Evolutionary conservation across 2,329 filamentous ascomycete genomes (phyloP).

Genomic region (Monilinia fructigena): DNA sequence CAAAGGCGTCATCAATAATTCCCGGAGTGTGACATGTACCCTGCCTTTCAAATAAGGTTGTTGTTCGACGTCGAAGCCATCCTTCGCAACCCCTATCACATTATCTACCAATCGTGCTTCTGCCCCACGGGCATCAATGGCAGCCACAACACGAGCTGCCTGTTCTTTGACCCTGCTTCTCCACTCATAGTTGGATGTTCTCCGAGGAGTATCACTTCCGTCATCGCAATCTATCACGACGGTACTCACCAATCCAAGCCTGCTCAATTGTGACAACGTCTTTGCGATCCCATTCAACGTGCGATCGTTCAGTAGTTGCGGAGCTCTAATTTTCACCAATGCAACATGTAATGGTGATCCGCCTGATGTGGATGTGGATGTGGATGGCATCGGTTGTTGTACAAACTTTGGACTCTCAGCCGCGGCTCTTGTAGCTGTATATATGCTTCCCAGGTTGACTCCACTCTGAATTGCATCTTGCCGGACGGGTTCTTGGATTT

Average conservation of each 20-base stretch:
- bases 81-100: constrained; percentile 42
- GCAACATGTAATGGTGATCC: constrained; percentile 65
- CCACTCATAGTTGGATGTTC: constrained; percentile 37
- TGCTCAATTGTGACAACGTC: constrained; percentile 79
- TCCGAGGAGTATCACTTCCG: constrained; percentile 32
- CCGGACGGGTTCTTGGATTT: constrained; percentile 8
- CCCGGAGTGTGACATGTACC: constrained; percentile 45
- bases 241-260: constrained; percentile 77
- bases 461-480: constrained; percentile 43
- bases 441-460: constrained; percentile 61
- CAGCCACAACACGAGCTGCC: constrained; percentile 69
- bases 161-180: constrained; percentile 57
- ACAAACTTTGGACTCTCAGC: constrained; percentile 60
- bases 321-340: constrained; percentile 77
- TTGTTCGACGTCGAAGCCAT: constrained; percentile 11
- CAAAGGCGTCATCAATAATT: constrained; percentile 63
- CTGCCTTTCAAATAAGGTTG: constrained; percentile 29
- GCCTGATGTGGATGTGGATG: constrained; percentile 12
- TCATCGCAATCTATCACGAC: constrained; percentile 75
- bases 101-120: constrained; percentile 67
- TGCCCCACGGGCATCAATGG: constrained; percentile 68
- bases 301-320: constrained; percentile 66
- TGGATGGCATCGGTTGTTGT: constrained; percentile 45
- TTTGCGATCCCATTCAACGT: constrained; percentile 74
- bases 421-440: constrained; percentile 55